Conservation (phyloP, 2,329 filamentous ascomycete genomes). For the Trichoderma guizhouense region DNA sequence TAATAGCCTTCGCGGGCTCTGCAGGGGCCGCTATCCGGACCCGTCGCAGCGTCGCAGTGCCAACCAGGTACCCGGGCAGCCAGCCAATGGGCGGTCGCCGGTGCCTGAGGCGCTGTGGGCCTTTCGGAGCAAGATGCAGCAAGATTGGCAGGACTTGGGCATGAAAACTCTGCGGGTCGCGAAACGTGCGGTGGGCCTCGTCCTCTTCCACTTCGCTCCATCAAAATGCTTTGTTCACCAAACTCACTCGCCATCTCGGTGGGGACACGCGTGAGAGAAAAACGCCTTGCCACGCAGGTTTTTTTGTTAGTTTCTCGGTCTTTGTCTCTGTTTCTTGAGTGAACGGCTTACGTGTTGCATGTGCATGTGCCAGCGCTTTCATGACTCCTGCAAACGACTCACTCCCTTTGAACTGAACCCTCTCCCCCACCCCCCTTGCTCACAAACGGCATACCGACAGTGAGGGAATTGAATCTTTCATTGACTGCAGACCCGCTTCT, state of each 20-base stretch:
- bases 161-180: not conserved
- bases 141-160: not conserved
- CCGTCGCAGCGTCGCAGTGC: constrained; percentile 20
- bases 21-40: constrained; percentile 16
- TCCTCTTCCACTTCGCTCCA: not conserved
- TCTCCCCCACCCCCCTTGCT: not conserved
- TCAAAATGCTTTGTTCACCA: not conserved
- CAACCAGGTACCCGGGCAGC: constrained; percentile 27
- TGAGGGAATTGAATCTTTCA: constrained; percentile 8
- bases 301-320: not conserved
- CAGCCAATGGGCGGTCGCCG: constrained; percentile 27
- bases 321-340: not conserved
- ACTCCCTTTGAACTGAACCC: not conserved
- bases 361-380: not conserved
- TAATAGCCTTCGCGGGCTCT: constrained; percentile 14
- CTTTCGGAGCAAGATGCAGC: not conserved
- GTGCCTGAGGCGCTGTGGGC: constrained; percentile 26
- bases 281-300: constrained; percentile 9
- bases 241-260: constrained; percentile 13
- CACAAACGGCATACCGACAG: not conserved
- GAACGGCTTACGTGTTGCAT: not conserved
- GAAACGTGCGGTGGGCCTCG: constrained; percentile 9
- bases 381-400: not conserved
- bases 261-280: not conserved
- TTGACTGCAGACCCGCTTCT: not conserved